These are phyloP conservation scores for Exophiala lecanii-corni DNA, from an alignment of 2,329 filamentous ascomycete genomes.

Conservation along the genomic window DNA sequence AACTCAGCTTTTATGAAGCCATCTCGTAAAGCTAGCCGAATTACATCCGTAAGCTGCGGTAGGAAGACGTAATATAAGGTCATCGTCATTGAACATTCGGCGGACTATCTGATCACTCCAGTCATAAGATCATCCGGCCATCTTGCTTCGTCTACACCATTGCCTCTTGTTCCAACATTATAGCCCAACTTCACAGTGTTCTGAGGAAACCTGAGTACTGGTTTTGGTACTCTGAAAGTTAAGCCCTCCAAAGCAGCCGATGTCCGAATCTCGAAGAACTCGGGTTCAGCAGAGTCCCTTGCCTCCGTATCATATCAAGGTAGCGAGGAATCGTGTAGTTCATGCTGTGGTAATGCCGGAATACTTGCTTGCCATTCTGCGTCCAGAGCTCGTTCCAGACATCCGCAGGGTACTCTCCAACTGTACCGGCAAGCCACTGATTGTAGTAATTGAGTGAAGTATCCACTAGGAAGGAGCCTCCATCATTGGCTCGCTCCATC, in stretches of 20 bases:
- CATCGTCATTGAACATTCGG: too few relatives aligned
- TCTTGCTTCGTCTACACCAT: constrained; percentile 44
- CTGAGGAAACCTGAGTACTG: constrained; percentile 37
- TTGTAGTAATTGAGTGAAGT: constrained; percentile 33
- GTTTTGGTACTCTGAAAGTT: constrained; percentile 38
- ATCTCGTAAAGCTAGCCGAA: too few relatives aligned
- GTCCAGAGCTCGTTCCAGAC: constrained; percentile 47
- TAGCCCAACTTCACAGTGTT: constrained; percentile 38
- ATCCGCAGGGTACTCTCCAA: constrained; percentile 35
- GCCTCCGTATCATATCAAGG: constrained; percentile 33
- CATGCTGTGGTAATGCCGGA: constrained; percentile 50
- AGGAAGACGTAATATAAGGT: too few relatives aligned
- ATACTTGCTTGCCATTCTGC: constrained; percentile 42
- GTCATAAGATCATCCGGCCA: constrained; percentile 41
- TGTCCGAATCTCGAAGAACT: constrained; percentile 43
- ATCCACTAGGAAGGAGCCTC: constrained; percentile 29
- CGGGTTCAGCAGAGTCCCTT: constrained; percentile 39
- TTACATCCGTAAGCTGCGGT: too few relatives aligned
- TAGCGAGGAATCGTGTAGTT: constrained; percentile 36
- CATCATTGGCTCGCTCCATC: constrained; percentile 55
- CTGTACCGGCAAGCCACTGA: constrained; percentile 37
- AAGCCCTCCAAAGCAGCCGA: constrained; percentile 33
- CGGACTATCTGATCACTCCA: constrained; percentile 2
- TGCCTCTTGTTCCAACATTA: constrained; percentile 46
- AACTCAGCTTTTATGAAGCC: too few relatives aligned